Percentiles rank a stretch among this genome's conserved stretches.
These are phyloP conservation scores for Marchantia paleacea DNA, from an alignment of 225 moss, liverwort and hornwort genomes.

Conservation along the genomic window DNA sequence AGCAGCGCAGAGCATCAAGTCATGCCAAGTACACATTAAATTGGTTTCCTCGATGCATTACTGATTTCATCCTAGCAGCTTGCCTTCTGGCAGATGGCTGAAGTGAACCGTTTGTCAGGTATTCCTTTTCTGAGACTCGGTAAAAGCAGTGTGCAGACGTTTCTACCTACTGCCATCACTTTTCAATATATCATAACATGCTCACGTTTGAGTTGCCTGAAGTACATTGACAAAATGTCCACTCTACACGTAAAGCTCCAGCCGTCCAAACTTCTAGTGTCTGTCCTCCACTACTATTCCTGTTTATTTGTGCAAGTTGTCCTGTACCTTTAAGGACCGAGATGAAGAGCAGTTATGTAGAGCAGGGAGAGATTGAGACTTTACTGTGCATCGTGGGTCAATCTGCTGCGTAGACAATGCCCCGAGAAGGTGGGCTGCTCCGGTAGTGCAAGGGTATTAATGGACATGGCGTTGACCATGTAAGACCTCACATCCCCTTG, in stretches of 20 bases:
- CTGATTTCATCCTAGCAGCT: neutral
- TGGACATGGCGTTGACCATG: slow-evolving; percentile 61
- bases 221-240: neutral
- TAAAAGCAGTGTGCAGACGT: neutral
- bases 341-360: neutral
- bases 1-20: neutral
- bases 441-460: slow-evolving; percentile 33
- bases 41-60: neutral
- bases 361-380: neutral
- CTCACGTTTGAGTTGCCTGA: neutral
- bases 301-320: neutral
- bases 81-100: neutral
- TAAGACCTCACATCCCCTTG: slow-evolving; percentile 49
- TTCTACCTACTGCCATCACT: neutral
- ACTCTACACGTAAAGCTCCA: neutral
- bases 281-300: neutral
- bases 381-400: slow-evolving; percentile 58
- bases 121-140: neutral
- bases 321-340: neutral
- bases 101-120: neutral
- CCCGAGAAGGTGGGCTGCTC: slow-evolving; percentile 42
- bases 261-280: neutral
- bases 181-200: neutral
- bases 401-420: slow-evolving; percentile 40
- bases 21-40: neutral